Base-by-base conservation (phyloP, 305 asterid species). In the Rubia tinctorum region DNA sequence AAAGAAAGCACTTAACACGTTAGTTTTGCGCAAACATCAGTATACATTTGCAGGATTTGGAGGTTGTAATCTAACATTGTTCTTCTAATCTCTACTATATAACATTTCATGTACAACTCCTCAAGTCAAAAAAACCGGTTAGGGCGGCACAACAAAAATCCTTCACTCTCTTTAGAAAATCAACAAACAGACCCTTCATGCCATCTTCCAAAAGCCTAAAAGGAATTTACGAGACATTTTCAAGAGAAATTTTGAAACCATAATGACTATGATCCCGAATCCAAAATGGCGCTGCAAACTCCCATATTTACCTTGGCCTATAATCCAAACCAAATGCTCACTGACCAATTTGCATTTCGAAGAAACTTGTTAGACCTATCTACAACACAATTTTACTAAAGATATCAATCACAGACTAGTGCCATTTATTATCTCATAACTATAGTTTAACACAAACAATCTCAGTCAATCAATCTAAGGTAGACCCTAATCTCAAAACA, bases 311-410 rank as follows among this genome's bases (percentile, higher is more conserved):
- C 18, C 58, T 44, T 44, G 7, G 25, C 15, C 15, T 47, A 45
- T 8, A 17, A 69, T 39, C 18, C 64, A 47, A 68, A 68, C 45
- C 45, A n/a, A n/a, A 39, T 39, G 43, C 27, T 64, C 69, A 64
- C 2, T 7, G 69, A 37, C 20, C 47, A 37, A 39, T 66, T 66
- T 17, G 12, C 51, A 39, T n/a, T 37, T 39, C 30, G 7, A 30
- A 10, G 5, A 27, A 63, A 63, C 13, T 1, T 14, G n/a, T 63
- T 23, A 66, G 30, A 39, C 43, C 69, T 40, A 30, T n/a, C 69
- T 66, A 45, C 30, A 8, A 39, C 27, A 39, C 51, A 2, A 23
- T 12, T n/a, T 39, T 39, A 45, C 51, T 40, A 17, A 66, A 39
- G 45, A 0, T n/a, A 66, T 2, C n/a, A 40, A 39, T 37, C 69